A percentile compares a stretch with the other conserved stretches of the same genome.
These are phyloP conservation scores for Cyanodermella asteris DNA, from an alignment of 2,329 filamentous ascomycete species.

Conservation along the genomic window DNA sequence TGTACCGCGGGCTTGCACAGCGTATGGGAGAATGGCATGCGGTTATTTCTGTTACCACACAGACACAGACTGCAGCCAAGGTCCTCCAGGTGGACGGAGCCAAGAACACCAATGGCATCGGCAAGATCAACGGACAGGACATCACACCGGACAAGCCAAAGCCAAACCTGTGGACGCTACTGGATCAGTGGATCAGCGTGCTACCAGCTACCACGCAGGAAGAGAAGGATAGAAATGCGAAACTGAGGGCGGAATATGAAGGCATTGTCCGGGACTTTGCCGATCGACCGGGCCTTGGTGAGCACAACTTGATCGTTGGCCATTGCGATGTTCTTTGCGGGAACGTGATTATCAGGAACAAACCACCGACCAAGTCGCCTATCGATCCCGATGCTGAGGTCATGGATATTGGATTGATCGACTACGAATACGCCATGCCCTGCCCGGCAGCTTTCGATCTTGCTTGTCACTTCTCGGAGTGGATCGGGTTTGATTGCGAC, in stretches of 20 bases:
- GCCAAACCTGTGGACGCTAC: slow-evolving; percentile 85
- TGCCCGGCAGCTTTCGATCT: slow-evolving; percentile 91
- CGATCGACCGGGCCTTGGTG: slow-evolving; percentile 53
- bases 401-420: slow-evolving; percentile 61
- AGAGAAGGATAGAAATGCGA: slow-evolving; percentile 43
- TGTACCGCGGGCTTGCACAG: slow-evolving; percentile 67
- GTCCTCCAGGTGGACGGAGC: no score
- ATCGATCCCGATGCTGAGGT: slow-evolving; percentile 17
- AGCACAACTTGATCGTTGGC: slow-evolving; percentile 70
- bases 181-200: slow-evolving; percentile 87
- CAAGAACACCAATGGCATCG: slow-evolving; percentile 16
- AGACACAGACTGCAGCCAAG: slow-evolving; percentile 13
- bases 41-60: slow-evolving; percentile 32
- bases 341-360: slow-evolving; percentile 89
- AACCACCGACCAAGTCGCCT: slow-evolving; percentile 29
- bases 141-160: slow-evolving; percentile 44
- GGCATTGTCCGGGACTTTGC: slow-evolving; percentile 50
- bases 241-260: slow-evolving; percentile 53
- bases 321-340: slow-evolving; percentile 93
- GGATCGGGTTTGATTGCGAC: slow-evolving; percentile 93
- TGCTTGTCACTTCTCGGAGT: slow-evolving; percentile 95
- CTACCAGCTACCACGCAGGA: slow-evolving; percentile 51
- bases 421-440: slow-evolving; percentile 94
- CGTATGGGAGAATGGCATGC: slow-evolving; percentile 89
- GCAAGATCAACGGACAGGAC: slow-evolving; percentile 12